A percentile compares a stretch with the other conserved stretches of the same genome.
These are phyloP conservation scores for Globisporangium camurandrum DNA, from an alignment of 352 stramenopile genomes.

Conservation along the genomic window DNA sequence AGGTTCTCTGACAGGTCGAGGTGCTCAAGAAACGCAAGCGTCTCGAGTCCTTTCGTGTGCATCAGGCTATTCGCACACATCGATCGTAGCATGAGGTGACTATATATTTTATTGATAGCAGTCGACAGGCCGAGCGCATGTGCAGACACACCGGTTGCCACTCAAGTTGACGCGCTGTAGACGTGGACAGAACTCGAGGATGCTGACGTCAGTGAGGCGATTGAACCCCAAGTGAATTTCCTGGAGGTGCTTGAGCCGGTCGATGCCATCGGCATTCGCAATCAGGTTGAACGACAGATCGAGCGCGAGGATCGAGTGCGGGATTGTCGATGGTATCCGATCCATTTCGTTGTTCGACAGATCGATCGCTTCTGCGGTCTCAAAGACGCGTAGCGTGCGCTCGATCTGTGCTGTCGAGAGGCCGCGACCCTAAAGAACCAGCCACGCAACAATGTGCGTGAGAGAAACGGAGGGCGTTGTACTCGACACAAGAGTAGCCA, in stretches of 20 bases:
- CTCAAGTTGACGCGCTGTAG: slow-evolving; percentile 59
- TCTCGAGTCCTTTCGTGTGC: slow-evolving; percentile 61
- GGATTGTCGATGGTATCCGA: slow-evolving; percentile 40
- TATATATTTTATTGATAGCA: background rate
- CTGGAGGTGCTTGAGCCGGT: slow-evolving; percentile 55
- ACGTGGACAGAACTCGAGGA: slow-evolving; percentile 56
- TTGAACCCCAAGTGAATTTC: slow-evolving; percentile 71
- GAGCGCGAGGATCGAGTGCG: slow-evolving; percentile 33
- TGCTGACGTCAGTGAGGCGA: slow-evolving; percentile 42
- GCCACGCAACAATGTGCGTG: background rate
- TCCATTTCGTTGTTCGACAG: slow-evolving; percentile 77
- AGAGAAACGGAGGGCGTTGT: background rate
- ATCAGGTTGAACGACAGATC: slow-evolving; percentile 73
- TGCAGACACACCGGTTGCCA: slow-evolving; percentile 41
- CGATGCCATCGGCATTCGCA: slow-evolving; percentile 30
- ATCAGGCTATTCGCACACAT: slow-evolving; percentile 22
- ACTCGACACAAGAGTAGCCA: too few relatives aligned
- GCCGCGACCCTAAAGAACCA: slow-evolving; percentile 36
- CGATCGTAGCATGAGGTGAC: background rate
- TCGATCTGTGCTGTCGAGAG: slow-evolving; percentile 50
- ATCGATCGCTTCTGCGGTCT: slow-evolving; percentile 50
- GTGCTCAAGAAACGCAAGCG: slow-evolving; percentile 45
- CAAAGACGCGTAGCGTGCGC: slow-evolving; percentile 57
- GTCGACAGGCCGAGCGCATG: background rate
- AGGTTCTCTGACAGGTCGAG: slow-evolving; percentile 71